phyloP scores from a whole-genome alignment of 1,284 basidiomycete species.

The Ganoderma sinense region DNA sequence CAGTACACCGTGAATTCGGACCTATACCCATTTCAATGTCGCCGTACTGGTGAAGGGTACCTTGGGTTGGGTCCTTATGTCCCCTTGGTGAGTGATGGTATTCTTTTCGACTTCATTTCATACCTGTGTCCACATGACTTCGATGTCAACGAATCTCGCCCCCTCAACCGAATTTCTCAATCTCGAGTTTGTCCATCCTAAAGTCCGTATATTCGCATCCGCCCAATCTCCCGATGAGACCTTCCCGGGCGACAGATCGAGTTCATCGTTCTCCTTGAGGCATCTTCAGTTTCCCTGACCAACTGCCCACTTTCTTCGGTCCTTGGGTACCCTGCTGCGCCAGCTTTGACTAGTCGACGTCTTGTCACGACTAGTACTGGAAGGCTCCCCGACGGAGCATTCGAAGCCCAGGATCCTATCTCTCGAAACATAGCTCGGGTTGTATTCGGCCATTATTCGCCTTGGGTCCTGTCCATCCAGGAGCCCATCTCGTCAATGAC shows the following conservation, averaged over 20 bases:
- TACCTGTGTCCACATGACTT: neutral
- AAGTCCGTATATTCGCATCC: neutral
- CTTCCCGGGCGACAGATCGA: neutral
- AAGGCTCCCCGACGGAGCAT: neutral
- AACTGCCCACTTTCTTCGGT: neutral
- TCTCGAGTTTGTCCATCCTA: neutral
- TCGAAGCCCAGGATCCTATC: neutral
- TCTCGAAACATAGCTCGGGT: neutral
- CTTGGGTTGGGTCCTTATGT: neutral
- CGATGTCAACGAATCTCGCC: neutral
- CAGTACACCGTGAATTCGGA: neutral
- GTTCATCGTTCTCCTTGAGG: neutral
- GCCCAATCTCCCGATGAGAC: neutral
- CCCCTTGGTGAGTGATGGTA: neutral
- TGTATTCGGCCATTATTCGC: neutral
- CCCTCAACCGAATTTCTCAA: neutral
- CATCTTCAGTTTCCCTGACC: neutral
- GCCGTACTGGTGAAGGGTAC: neutral
- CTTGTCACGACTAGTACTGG: neutral
- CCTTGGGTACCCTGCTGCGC: neutral
- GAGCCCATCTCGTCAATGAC: neutral
- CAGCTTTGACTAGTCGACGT: neutral
- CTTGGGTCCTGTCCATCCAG: neutral
- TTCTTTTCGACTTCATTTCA: neutral
- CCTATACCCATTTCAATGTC: neutral